Evolutionary conservation across 2,329 filamentous ascomycete genomes (phyloP).

Genomic region (Arachnopeziza araneosa): DNA sequence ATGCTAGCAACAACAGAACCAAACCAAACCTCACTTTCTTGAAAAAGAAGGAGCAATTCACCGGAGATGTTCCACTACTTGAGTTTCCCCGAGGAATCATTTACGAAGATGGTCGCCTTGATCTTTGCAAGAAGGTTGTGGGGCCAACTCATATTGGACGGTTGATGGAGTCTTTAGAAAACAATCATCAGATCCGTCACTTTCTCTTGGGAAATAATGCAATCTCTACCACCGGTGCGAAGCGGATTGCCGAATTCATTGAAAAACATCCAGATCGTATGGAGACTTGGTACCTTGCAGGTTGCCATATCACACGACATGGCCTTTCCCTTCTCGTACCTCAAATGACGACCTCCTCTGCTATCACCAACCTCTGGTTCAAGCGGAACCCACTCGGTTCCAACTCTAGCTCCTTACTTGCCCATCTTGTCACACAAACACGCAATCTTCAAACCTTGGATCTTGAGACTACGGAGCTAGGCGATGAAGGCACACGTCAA

Average conservation of each 20-base stretch:
- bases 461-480: too few species aligned
- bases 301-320: conserved; percentile 44
- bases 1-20: neutral
- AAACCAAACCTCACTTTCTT: conserved; percentile 1
- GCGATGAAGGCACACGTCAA: too few species aligned
- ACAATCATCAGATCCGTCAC: conserved; percentile 43
- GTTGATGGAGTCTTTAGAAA: conserved; percentile 44
- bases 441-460: too few species aligned
- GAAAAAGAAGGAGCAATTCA: neutral
- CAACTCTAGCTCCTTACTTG: too few species aligned
- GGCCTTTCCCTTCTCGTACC: conserved; percentile 40
- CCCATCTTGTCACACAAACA: too few species aligned
- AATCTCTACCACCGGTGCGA: too few species aligned
- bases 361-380: conserved; percentile 28
- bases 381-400: too few species aligned
- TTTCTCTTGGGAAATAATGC: conserved; percentile 50
- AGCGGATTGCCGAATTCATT: too few species aligned
- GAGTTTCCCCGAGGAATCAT: conserved; percentile 25
- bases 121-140: conserved; percentile 51
- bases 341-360: conserved; percentile 38
- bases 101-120: conserved; percentile 47
- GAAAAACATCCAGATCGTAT: too few species aligned
- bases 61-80: conserved; percentile 3
- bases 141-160: conserved; percentile 45
- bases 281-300: conserved; percentile 48